phyloP scores from a whole-genome alignment of 768 basidiomycete genomes.

The Suillus alpinus region DNA sequence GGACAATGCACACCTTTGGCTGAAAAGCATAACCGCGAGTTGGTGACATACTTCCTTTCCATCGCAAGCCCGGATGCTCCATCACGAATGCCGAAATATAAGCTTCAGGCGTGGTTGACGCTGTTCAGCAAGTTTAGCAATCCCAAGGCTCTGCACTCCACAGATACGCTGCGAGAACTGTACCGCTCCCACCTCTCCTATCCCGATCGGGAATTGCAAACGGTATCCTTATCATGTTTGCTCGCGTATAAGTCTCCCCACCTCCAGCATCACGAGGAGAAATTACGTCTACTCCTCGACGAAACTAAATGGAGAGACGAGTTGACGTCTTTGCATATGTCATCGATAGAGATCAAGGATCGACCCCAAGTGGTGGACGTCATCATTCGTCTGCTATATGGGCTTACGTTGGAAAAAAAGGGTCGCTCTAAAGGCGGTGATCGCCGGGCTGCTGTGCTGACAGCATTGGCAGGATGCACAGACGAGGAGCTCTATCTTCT shows the following conservation, averaged over 20 bases:
- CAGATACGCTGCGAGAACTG: slow-evolving; percentile 58
- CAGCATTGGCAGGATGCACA: slow-evolving; percentile 64
- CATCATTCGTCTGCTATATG: slow-evolving; percentile 77
- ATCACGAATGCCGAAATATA: slow-evolving; percentile 51
- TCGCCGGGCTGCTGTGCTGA: slow-evolving; percentile 72
- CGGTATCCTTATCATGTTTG: slow-evolving; percentile 71
- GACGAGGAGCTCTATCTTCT: slow-evolving; percentile 73
- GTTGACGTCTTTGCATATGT: slow-evolving; percentile 67
- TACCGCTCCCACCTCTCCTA: slow-evolving; percentile 80
- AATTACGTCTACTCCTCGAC: slow-evolving; percentile 70
- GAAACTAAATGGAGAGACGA: slow-evolving; percentile 89
- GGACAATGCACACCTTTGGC: slow-evolving; percentile 68
- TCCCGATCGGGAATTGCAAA: slow-evolving; percentile 79
- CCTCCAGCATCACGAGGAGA: slow-evolving; percentile 55
- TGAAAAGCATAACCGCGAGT: slow-evolving; percentile 84
- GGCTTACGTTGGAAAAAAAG: slow-evolving; percentile 79
- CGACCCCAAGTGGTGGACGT: slow-evolving; percentile 67
- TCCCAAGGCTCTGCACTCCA: slow-evolving; percentile 81
- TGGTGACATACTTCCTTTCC: slow-evolving; percentile 79
- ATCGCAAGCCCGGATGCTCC: slow-evolving; percentile 39
- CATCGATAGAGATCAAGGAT: slow-evolving; percentile 51
- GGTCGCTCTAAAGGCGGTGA: slow-evolving; percentile 65
- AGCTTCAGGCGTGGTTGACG: slow-evolving; percentile 73
- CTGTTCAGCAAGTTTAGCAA: slow-evolving; percentile 90
- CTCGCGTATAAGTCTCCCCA: slow-evolving; percentile 75